These are phyloP conservation scores for Cercospora zeina DNA, from an alignment of 2,329 filamentous ascomycete genomes.

Conservation along the genomic window DNA sequence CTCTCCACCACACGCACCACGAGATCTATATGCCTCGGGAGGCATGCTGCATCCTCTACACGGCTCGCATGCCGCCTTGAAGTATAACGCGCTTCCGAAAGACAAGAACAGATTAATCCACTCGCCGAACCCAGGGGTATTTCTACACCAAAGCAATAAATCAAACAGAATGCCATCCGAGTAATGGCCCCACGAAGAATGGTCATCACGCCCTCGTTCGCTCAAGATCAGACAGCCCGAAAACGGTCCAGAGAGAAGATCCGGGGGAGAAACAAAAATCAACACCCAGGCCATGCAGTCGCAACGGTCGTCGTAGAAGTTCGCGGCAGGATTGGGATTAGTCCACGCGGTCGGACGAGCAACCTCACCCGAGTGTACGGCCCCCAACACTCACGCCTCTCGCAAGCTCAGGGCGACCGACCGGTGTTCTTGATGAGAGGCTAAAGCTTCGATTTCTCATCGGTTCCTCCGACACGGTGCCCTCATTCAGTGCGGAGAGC, in stretches of 20 bases:
- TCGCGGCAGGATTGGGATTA: neutral
- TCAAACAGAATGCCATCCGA: constrained; percentile 16
- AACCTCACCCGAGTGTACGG: constrained; percentile 39
- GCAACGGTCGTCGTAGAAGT: neutral
- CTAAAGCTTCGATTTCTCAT: constrained; percentile 32
- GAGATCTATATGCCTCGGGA: constrained; percentile 8
- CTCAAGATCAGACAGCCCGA: neutral
- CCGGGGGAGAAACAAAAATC: neutral
- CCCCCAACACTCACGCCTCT: constrained; percentile 38
- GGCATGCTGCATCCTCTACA: constrained; percentile 21
- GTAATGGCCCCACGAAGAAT: constrained; percentile 14
- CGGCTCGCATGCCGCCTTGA: constrained; percentile 3
- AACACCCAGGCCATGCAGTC: constrained; percentile 15
- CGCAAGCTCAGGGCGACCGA: constrained; percentile 30
- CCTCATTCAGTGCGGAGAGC: constrained; percentile 81
- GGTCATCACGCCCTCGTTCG: constrained; percentile 10
- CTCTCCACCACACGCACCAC: neutral
- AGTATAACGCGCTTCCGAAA: neutral
- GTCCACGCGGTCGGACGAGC: neutral
- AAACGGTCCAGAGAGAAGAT: constrained; percentile 10
- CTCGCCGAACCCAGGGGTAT: constrained; percentile 18
- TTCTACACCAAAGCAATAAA: constrained; percentile 18
- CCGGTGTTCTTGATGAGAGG: constrained; percentile 32
- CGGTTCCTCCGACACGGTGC: constrained; percentile 52
- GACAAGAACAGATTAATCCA: constrained; percentile 14